Conservation (phyloP, 345 rosid species). For the Geranium brycei region DNA sequence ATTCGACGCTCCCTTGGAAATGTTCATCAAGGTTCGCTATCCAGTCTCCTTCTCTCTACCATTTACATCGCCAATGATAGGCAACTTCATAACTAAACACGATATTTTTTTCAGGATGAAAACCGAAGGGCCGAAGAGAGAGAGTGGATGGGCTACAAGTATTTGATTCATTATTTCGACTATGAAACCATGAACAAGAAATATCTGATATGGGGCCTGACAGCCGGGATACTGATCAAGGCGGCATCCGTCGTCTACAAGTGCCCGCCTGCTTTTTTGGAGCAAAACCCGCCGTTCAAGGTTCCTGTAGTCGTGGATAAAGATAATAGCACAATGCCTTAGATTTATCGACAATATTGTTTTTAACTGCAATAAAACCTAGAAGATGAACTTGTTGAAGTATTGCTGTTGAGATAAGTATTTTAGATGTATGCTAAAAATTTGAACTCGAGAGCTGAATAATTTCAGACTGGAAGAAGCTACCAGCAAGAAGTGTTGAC, state of each 20-base stretch:
- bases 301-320: conserved; percentile 7
- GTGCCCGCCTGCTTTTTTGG: conserved; percentile 40
- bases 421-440: not conserved
- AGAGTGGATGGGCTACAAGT: conserved; percentile 37
- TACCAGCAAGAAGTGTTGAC: too few species aligned
- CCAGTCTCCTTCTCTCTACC: not conserved
- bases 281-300: conserved; percentile 41
- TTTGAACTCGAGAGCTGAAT: too few species aligned
- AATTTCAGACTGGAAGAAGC: too few species aligned
- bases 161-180: conserved; percentile 42
- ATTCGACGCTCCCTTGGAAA: conserved; percentile 85
- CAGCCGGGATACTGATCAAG: conserved; percentile 50
- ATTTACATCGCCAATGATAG: not conserved
- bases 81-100: not conserved
- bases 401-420: not conserved
- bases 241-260: conserved; percentile 48
- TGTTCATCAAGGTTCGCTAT: conserved; percentile 60
- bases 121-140: conserved; percentile 41
- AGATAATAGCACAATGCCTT: conserved; percentile 6
- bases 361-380: not conserved
- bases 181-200: conserved; percentile 18
- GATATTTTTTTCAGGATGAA: conserved; percentile 28
- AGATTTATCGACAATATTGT: not conserved
- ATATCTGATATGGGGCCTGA: conserved; percentile 53
- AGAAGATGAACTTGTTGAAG: not conserved